Evolutionary conservation across 2,329 filamentous ascomycete species (phyloP).

Genomic region (Cladobotryum protrusum): DNA sequence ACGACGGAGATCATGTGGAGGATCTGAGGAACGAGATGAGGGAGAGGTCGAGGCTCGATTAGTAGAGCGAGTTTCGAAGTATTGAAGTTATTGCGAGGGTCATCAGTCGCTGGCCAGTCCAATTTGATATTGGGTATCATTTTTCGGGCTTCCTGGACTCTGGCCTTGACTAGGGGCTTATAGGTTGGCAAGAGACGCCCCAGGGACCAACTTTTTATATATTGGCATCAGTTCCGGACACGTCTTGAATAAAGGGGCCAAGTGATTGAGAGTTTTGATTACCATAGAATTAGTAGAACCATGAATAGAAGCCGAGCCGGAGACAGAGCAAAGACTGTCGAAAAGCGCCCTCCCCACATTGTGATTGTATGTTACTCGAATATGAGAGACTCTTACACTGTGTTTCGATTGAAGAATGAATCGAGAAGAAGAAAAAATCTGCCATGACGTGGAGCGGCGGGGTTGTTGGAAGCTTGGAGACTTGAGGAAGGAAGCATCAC

Average conservation of each 20-base stretch:
- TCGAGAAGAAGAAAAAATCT: no score
- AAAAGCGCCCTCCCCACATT: background rate
- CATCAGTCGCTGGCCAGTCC: slow-evolving; percentile 29
- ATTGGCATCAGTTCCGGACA: background rate
- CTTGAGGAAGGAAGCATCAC: no score
- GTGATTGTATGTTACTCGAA: no score
- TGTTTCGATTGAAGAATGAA: no score
- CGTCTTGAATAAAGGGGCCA: no score
- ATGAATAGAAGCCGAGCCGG: background rate
- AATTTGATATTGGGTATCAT: slow-evolving; percentile 35
- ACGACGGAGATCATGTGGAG: slow-evolving; percentile 52
- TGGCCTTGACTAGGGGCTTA: slow-evolving; percentile 35
- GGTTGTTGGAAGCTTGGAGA: no score
- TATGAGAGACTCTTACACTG: no score
- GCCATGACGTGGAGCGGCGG: no score
- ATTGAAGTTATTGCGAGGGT: slow-evolving; percentile 36
- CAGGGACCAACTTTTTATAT: slow-evolving; percentile 39
- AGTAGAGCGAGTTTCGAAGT: slow-evolving; percentile 49
- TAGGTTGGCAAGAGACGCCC: slow-evolving; percentile 31
- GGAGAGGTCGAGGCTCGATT: slow-evolving; percentile 46
- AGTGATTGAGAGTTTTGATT: no score
- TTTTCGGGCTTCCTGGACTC: slow-evolving; percentile 34
- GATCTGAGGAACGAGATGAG: slow-evolving; percentile 45
- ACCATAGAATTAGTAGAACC: background rate
- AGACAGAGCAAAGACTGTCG: background rate